phyloP scores from a whole-genome alignment of 768 basidiomycete species.

The Lactarius evosmus region DNA sequence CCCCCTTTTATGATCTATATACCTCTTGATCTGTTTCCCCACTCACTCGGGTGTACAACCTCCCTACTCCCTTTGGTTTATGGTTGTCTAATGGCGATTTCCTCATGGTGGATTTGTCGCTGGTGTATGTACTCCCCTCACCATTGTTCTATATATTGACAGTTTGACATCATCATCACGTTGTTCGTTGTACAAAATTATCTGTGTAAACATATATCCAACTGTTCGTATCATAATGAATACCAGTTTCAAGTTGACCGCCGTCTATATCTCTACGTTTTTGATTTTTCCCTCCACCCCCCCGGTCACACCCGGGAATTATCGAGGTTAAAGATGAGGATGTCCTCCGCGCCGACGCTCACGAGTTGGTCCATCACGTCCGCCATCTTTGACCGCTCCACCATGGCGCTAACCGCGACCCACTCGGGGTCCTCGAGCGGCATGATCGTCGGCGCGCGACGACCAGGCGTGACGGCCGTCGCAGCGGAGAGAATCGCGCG shows the following conservation, averaged over 20 bases:
- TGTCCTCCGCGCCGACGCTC: conserved; percentile 82
- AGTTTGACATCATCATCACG: background rate
- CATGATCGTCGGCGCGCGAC: conserved; percentile 84
- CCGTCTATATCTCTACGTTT: background rate
- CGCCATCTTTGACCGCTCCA: conserved; percentile 77
- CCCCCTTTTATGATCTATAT: background rate
- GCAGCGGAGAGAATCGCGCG: conserved; percentile 61
- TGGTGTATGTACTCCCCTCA: conserved; percentile 11
- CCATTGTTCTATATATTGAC: background rate
- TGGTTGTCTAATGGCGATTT: conserved; percentile 18
- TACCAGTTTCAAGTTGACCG: conserved; percentile 4
- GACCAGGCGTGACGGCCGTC: conserved; percentile 76
- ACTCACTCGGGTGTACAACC: background rate
- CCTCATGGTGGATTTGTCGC: background rate
- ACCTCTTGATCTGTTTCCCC: conserved; percentile 13
- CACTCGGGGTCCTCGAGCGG: conserved; percentile 80
- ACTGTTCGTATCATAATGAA: conserved; percentile 10
- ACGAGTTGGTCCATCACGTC: conserved; percentile 86
- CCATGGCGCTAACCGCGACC: conserved; percentile 93
- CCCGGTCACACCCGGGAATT: conserved; percentile 80
- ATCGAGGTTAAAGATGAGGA: conserved; percentile 84
- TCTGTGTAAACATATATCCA: conserved; percentile 6
- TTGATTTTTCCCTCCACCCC: background rate
- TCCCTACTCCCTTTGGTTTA: conserved; percentile 1
- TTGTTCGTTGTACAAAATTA: conserved; percentile 7